Conservation (phyloP, 164 flowering plant species). For the Liquidambar formosana region DNA sequence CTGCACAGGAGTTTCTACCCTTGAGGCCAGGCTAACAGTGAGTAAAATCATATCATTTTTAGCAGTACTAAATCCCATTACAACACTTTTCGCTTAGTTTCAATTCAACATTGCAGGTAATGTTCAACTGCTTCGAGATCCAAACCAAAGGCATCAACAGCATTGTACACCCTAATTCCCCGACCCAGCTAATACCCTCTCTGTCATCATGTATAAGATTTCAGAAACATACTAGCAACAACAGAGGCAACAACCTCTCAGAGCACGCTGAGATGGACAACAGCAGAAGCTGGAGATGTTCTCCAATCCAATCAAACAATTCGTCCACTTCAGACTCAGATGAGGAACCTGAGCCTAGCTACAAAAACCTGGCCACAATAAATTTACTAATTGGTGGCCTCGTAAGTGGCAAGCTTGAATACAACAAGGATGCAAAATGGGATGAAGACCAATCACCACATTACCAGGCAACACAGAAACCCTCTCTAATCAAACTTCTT, state of each 20-base stretch:
- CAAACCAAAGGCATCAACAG: slow-evolving; percentile 12
- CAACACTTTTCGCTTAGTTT: too few species aligned
- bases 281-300: not conserved
- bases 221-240: slow-evolving; percentile 8
- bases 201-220: slow-evolving; percentile 21
- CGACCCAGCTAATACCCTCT: slow-evolving; percentile 11
- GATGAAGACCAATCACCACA: not conserved
- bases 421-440: slow-evolving; percentile 4
- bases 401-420: not conserved
- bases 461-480: slow-evolving; percentile 3
- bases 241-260: slow-evolving; percentile 1
- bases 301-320: slow-evolving; percentile 12
- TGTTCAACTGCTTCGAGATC: slow-evolving; percentile 6
- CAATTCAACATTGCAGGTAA: slow-evolving; percentile 15
- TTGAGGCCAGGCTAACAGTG: slow-evolving; percentile 19
- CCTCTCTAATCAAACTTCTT: slow-evolving; percentile 9
- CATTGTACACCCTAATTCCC: slow-evolving; percentile 13
- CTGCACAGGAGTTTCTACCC: slow-evolving; percentile 9
- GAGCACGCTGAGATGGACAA: slow-evolving; percentile 2
- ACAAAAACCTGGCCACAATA: slow-evolving; percentile 18
- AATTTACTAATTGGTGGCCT: slow-evolving; percentile 15
- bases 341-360: slow-evolving; percentile 21
- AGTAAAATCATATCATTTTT: slow-evolving; percentile 1
- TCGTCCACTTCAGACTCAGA: slow-evolving; percentile 15
- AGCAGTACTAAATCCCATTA: not conserved